Percentiles rank a stretch among this genome's conserved stretches.
These are phyloP conservation scores for Cucumis melo DNA, from an alignment of 306 rosid genomes.

Conservation along the genomic window DNA sequence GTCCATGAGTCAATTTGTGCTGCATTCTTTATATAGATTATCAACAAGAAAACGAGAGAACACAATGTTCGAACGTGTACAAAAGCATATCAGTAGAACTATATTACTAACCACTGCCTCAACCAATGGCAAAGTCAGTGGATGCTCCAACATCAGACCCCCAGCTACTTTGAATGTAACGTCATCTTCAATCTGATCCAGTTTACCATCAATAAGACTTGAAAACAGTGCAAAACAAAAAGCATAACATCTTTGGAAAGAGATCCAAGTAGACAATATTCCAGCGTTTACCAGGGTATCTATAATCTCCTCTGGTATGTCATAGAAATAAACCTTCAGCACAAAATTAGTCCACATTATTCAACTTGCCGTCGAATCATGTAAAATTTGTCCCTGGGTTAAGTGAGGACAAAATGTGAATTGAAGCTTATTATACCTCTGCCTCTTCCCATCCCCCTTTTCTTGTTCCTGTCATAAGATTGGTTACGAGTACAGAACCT, in stretches of 20 bases:
- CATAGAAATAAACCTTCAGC: constrained; percentile 66
- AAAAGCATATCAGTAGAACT: not conserved
- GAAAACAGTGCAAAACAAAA: not conserved
- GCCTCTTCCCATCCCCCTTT: constrained; percentile 71
- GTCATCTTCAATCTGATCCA: constrained; percentile 66
- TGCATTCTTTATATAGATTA: not conserved
- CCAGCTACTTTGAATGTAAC: constrained; percentile 66
- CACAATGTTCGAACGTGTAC: not conserved
- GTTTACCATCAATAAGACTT: constrained; percentile 22
- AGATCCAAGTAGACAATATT: constrained; percentile 1
- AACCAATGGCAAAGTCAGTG: constrained; percentile 65
- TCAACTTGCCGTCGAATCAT: not conserved
- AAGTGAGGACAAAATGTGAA: not conserved
- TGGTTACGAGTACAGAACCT: constrained; percentile 74
- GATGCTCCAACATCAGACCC: constrained; percentile 93
- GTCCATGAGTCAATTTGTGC: not conserved
- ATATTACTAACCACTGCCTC: constrained; percentile 65
- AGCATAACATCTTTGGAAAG: constrained; percentile 9
- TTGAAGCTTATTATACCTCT: constrained; percentile 39
- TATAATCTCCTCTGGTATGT: constrained; percentile 73
- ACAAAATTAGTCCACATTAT: not conserved
- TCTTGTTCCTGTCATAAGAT: constrained; percentile 73
- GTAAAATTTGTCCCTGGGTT: not conserved
- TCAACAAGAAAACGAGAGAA: not conserved
- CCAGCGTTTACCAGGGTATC: constrained; percentile 46